Evolutionary conservation across 352 stramenopile genomes (phyloP).

Genomic region (Phytophthora kernoviae): DNA sequence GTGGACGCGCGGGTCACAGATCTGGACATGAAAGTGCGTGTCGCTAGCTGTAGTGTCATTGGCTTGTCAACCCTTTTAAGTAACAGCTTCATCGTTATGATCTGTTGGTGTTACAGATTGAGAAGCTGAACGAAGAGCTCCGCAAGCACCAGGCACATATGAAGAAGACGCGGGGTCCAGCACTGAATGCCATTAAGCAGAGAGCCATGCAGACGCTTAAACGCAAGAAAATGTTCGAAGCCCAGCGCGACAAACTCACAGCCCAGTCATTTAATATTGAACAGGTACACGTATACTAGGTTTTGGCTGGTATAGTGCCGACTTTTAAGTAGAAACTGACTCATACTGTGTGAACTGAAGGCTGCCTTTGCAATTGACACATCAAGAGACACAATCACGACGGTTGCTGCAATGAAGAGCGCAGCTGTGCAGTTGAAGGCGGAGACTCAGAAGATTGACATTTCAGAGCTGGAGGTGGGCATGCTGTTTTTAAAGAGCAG

Average conservation of each 20-base stretch:
- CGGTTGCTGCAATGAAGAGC: slow-evolving; percentile 95
- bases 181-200: slow-evolving; percentile 80
- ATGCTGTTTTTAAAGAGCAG: neutral
- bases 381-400: slow-evolving; percentile 92
- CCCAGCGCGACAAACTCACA: slow-evolving; percentile 77
- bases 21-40: slow-evolving; percentile 78
- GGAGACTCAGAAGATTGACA: slow-evolving; percentile 96
- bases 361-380: slow-evolving; percentile 92
- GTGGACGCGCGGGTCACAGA: slow-evolving; percentile 79
- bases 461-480: slow-evolving; percentile 94
- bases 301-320: neutral
- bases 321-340: neutral
- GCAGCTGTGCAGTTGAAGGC: slow-evolving; percentile 91
- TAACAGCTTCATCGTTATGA: slow-evolving; percentile 5
- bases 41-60: neutral
- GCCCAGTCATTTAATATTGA: slow-evolving; percentile 90
- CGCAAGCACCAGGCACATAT: slow-evolving; percentile 87
- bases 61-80: neutral
- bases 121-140: slow-evolving; percentile 82
- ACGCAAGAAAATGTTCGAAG: slow-evolving; percentile 90
- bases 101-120: slow-evolving; percentile 48
- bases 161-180: slow-evolving; percentile 71
- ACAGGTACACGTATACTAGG: slow-evolving; percentile 43
- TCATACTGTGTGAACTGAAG: slow-evolving; percentile 31
- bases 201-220: slow-evolving; percentile 87